phyloP scores from a whole-genome alignment of 2,329 filamentous ascomycete species.

The Penicillium sp. region DNA sequence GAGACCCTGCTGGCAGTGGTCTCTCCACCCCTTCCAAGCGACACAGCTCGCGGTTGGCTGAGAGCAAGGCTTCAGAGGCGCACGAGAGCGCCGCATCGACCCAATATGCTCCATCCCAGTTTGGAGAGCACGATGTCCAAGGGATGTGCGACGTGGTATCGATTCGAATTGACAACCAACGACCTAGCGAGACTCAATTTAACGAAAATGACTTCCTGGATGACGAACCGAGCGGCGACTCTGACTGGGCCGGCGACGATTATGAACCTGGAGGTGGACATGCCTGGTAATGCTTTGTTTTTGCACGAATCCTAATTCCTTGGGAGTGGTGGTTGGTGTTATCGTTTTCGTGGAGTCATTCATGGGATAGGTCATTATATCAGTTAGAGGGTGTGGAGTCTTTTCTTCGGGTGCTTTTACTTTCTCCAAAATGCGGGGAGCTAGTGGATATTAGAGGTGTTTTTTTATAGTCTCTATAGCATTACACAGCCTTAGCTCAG shows the following conservation, averaged over 20 bases:
- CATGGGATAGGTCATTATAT: neutral
- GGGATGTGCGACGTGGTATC: constrained; percentile 59
- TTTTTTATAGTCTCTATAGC: no score
- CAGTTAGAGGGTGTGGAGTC: neutral
- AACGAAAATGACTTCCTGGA: constrained; percentile 62
- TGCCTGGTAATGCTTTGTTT: constrained; percentile 20
- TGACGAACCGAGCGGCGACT: constrained; percentile 59
- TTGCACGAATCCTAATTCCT: neutral
- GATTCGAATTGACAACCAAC: constrained; percentile 61
- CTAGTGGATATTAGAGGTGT: neutral
- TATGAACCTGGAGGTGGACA: constrained; percentile 21
- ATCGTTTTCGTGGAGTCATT: neutral
- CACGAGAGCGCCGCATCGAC: constrained; percentile 17
- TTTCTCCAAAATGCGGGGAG: neutral
- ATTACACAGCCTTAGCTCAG: neutral
- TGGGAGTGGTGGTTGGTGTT: neutral
- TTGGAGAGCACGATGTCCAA: constrained; percentile 40
- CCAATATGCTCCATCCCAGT: constrained; percentile 2
- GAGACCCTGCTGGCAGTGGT: constrained; percentile 15
- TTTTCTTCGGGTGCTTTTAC: neutral
- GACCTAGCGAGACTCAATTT: constrained; percentile 58
- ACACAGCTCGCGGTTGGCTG: constrained; percentile 40
- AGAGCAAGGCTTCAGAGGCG: constrained; percentile 26
- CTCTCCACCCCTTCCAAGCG: constrained; percentile 31
- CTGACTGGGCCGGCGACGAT: constrained; percentile 59